phyloP scores from a whole-genome alignment of 768 basidiomycete species.

The Leucocoprinus leucothites region DNA sequence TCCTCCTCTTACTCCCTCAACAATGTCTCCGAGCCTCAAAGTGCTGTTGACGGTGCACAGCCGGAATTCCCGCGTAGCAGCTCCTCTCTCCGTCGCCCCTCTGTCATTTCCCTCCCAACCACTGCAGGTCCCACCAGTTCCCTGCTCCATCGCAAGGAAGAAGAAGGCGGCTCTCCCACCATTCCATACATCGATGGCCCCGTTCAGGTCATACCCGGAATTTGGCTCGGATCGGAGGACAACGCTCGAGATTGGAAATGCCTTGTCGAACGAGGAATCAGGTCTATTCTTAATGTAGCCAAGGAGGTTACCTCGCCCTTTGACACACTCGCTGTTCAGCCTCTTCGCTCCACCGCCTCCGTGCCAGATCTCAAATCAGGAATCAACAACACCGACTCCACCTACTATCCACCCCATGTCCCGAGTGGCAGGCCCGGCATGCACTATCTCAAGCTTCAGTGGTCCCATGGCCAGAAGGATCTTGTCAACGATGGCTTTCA shows the following conservation, averaged over 20 bases:
- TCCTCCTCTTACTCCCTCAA: constrained; percentile 54
- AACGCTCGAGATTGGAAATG: constrained; percentile 81
- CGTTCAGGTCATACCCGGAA: constrained; percentile 75
- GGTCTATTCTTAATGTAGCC: constrained; percentile 85
- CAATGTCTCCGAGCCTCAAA: too few species aligned
- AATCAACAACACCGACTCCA: constrained; percentile 35
- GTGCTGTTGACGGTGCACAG: too few species aligned
- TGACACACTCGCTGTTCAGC: constrained; percentile 43
- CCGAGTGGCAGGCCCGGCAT: constrained; percentile 71
- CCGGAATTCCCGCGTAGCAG: constrained; percentile 32
- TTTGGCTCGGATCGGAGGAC: constrained; percentile 92
- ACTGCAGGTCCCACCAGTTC: constrained; percentile 47
- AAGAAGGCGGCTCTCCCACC: constrained; percentile 51
- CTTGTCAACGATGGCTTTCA: constrained; percentile 78
- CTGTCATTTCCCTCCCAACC: constrained; percentile 66
- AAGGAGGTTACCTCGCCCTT: constrained; percentile 84
- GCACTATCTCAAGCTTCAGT: constrained; percentile 86
- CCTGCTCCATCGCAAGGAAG: constrained; percentile 60
- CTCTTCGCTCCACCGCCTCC: constrained; percentile 62
- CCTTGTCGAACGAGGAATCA: constrained; percentile 70
- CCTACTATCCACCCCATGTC: constrained; percentile 66
- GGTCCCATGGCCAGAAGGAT: constrained; percentile 94
- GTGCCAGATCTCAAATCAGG: constrained; percentile 55
- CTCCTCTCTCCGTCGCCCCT: constrained; percentile 52
- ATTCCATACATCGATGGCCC: constrained; percentile 81